Evolutionary conservation across 2,329 filamentous ascomycete genomes (phyloP).

Genomic region (Scytalidium lignicola): DNA sequence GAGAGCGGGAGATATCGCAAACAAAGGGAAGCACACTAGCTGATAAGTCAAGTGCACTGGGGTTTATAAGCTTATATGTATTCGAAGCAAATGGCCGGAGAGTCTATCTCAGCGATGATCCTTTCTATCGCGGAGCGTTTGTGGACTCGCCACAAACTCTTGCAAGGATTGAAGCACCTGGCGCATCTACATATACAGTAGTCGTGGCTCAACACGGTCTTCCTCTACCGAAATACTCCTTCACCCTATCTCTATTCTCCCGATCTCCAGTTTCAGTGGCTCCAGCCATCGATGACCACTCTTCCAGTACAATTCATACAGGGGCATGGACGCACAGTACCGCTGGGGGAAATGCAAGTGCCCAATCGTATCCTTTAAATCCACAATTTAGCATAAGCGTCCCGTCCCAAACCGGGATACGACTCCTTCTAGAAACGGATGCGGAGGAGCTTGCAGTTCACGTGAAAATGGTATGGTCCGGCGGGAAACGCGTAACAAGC

Average conservation of each 20-base stretch:
- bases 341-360: slow-evolving; percentile 79
- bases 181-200: slow-evolving; percentile 46
- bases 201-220: slow-evolving; percentile 78
- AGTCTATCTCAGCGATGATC: slow-evolving; percentile 69
- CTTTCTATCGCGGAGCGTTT: slow-evolving; percentile 72
- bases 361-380: slow-evolving; percentile 73
- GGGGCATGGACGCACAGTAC: slow-evolving; percentile 73
- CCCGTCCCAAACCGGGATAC: slow-evolving; percentile 52
- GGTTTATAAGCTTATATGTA: slow-evolving; percentile 83
- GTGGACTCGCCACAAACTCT: slow-evolving; percentile 93
- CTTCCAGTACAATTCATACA: slow-evolving; percentile 45
- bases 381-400: slow-evolving; percentile 75
- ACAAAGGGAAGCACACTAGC: slow-evolving; percentile 28
- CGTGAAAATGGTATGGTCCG: slow-evolving; percentile 76
- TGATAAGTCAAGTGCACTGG: slow-evolving; percentile 37
- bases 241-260: slow-evolving; percentile 82
- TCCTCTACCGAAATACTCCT: slow-evolving; percentile 68
- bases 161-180: slow-evolving; percentile 60
- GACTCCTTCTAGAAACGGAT: slow-evolving; percentile 67
- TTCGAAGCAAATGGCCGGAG: slow-evolving; percentile 67
- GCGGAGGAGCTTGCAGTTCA: slow-evolving; percentile 69
- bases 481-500: slow-evolving; percentile 64
- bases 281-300: slow-evolving; percentile 41
- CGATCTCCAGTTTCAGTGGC: slow-evolving; percentile 54
- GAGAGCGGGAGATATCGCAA: slow-evolving; percentile 52